Percentiles rank a stretch among this genome's conserved stretches.
Evolutionary conservation across 2,329 filamentous ascomycete species (phyloP).

Genomic region (Neofusicoccum sp.): DNA sequence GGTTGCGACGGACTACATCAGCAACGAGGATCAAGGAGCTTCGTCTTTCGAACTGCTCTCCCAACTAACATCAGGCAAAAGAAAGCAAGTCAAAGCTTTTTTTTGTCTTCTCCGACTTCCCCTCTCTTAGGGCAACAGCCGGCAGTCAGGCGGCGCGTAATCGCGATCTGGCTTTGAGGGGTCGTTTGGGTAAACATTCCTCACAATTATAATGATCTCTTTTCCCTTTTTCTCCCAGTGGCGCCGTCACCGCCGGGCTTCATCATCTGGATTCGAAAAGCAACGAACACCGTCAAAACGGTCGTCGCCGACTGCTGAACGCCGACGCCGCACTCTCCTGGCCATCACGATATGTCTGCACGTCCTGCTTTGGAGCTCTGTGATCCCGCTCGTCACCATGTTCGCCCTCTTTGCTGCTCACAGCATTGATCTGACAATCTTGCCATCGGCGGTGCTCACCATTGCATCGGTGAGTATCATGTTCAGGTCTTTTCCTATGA

Average conservation of each 20-base stretch:
- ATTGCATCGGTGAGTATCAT: constrained; percentile 1
- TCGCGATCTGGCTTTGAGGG: background rate
- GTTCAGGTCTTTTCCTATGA: background rate
- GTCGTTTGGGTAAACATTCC: background rate
- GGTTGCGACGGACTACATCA: background rate
- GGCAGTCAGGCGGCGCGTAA: background rate
- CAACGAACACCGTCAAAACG: background rate
- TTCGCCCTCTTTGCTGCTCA: constrained; percentile 31
- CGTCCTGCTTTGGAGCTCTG: constrained; percentile 34
- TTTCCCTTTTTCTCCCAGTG: background rate
- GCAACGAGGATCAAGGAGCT: background rate
- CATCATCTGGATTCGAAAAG: background rate
- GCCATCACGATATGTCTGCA: constrained; percentile 36
- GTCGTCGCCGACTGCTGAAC: constrained; percentile 11
- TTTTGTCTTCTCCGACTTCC: background rate
- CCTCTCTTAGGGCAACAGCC: background rate
- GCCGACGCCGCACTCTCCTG: constrained; percentile 33
- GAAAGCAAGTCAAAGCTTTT: background rate
- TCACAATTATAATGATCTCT: background rate
- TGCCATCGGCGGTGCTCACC: constrained; percentile 28
- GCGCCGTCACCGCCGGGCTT: background rate
- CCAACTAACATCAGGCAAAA: background rate
- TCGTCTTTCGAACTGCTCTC: background rate
- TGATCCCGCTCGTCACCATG: constrained; percentile 28
- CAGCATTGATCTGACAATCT: constrained; percentile 28